Evolutionary conservation across 192 early-diverging fungal genomes (phyloP), one percentile per base, ranked within the genome.

Genomic region (Coemansia sp.): DNA sequence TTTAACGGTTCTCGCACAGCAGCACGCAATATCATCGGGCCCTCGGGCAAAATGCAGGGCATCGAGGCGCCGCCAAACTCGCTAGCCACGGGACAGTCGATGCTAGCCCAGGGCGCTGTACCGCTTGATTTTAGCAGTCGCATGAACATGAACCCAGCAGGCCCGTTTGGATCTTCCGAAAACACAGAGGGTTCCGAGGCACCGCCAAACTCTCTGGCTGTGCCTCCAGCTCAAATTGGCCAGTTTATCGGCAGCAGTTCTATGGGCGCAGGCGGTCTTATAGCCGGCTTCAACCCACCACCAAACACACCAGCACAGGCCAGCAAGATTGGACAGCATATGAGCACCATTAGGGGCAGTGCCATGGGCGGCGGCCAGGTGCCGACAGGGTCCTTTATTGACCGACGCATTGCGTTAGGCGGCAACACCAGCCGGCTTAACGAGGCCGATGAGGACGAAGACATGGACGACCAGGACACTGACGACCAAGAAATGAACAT

Each of bases 31-130:
- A 55, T 55, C 28, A 28, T n/a, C 14, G 56, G 30, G 32, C 38
- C 51, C 17, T 32, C 16, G 16, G 18, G 56, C 4, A 58, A 50
- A 40, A 40, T 31, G 49, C 64, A 40, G 12, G 76, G 70, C 14
- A 69, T 66, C 55, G 57, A 62, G 14, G 66, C 76, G 11, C 76
- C 76, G 49, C 76, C 66, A 22, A 74, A 74, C 72, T 74, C 72
- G 31, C 18, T 58, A 3, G 56, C 56, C 17, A 32, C 34, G 0
- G 33, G 33, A 1, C 34, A 14, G 3, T 36, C 56, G 33, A 58
- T 58, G 32, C 30, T 32, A 14, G 34, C 33, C 56, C 33, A 5
- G 0, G 32, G 42, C 8, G 2, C 42, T 14, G 16, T 45, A 14
- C 8, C 8, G 16, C 8, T 45, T 2, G 42, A 17, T 4, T 18